phyloP scores from a whole-genome alignment of 176 grass and related monocot genomes.

The Avena insularis region DNA sequence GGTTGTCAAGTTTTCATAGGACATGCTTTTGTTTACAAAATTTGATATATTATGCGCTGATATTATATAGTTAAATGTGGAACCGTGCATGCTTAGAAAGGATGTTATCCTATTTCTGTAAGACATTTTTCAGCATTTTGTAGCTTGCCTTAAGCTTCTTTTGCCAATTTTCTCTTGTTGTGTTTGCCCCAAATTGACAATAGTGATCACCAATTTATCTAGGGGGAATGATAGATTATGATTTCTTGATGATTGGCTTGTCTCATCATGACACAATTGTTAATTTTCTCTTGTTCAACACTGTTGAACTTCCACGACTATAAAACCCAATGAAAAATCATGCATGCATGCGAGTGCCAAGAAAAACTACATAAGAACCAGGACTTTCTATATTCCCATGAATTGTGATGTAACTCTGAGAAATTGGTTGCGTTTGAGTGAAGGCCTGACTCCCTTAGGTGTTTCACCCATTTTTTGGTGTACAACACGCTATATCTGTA shows the following conservation, averaged over 20 bases:
- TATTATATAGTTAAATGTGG: not conserved
- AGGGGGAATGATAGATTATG: not conserved
- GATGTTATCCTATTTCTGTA: not conserved
- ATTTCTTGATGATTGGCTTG: not conserved
- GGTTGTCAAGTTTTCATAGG: not conserved
- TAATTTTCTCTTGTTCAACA: conserved; percentile 6
- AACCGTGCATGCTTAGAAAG: not conserved
- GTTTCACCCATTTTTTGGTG: not conserved
- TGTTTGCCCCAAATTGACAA: not conserved
- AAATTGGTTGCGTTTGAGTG: not conserved
- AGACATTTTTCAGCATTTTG: not conserved
- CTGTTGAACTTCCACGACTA: conserved; percentile 17
- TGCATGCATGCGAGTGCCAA: not conserved
- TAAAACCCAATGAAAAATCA: not conserved
- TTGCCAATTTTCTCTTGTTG: not conserved
- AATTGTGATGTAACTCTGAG: not conserved
- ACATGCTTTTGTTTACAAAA: not conserved
- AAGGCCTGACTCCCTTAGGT: not conserved
- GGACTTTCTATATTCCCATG: not conserved
- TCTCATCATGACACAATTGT: not conserved
- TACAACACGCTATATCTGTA: not conserved
- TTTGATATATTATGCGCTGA: not conserved
- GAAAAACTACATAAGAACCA: not conserved
- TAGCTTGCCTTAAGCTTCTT: not conserved
- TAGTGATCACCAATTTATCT: not conserved